Evolutionary conservation across 257 asterid genomes (phyloP), one percentile per base, ranked within the genome.

Genomic region (Forsythia suspensa): DNA sequence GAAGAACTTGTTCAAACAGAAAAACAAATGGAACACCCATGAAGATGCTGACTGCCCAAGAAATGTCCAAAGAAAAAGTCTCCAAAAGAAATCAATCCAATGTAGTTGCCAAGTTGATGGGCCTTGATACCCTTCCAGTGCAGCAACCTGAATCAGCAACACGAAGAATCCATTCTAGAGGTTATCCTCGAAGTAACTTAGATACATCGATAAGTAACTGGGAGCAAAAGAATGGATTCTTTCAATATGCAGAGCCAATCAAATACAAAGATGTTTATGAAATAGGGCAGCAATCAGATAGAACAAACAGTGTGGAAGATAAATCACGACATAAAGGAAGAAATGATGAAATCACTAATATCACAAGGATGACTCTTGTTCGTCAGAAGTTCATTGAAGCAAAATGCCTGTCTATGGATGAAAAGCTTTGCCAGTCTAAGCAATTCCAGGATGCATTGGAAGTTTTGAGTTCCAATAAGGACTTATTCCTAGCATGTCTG

Each of bases 51-150:
- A 92, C 94, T 74, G 97, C 91, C 42, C 91, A 91, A 80, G 99
- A 96, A 82, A 94, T 96, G 98, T 91, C 98, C 77, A 94, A 89
- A 80, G 98, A 96, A 71, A 84, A 86, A 4, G 89, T 85, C 55
- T 76, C 85, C 44, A 82, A 84, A 70, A 87, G 85, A 52, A 89
- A 89, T 77, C 90, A 96, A 34, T 94, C 99, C 65, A 90, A 89
- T 87, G 82, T 96, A 74, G 96, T 96, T 82, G 99, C 98, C 48
- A 96, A 92, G 88, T 74, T 96, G 82, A 96, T 96, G 99, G 99
- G 99, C 46, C 99, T 96, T 78, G 98, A 96, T 82, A 72, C 92
- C 85, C 91, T 92, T 88, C 97, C 97, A 37, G 90, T 72, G 46
- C 91, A 82, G 72, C 90, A 87, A 75, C 80, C 94, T 79, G 90